A percentile compares a stretch with the other conserved stretches of the same genome.
phyloP scores from a whole-genome alignment of 2,329 filamentous ascomycete species.

The Colletotrichum sublineola region DNA sequence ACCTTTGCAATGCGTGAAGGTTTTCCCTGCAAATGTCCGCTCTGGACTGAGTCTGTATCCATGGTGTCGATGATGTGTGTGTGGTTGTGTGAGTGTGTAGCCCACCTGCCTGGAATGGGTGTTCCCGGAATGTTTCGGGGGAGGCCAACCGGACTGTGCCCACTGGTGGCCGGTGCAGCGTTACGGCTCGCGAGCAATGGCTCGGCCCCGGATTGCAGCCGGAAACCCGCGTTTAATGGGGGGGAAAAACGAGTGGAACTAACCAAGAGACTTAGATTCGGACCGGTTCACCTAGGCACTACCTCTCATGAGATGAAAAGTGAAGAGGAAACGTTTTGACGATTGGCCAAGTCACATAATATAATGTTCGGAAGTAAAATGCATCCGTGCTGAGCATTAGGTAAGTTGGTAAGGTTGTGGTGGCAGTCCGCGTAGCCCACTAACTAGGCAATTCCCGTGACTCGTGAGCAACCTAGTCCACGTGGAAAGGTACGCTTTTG shows the following conservation, averaged over 20 bases:
- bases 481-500: not conserved
- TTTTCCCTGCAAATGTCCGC: slow-evolving; percentile 17
- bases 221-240: not conserved
- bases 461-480: not conserved
- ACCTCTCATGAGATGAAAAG: not conserved
- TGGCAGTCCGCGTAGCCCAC: not conserved
- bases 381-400: slow-evolving; percentile 29
- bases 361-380: slow-evolving; percentile 35
- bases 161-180: slow-evolving; percentile 25
- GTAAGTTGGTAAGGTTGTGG: slow-evolving; percentile 18
- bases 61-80: slow-evolving; percentile 7
- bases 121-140: slow-evolving; percentile 7
- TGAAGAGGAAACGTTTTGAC: slow-evolving; percentile 29
- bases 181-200: not conserved
- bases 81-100: not conserved
- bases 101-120: not conserved
- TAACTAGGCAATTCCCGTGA: slow-evolving; percentile 30
- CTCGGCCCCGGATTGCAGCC: slow-evolving; percentile 29
- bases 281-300: not conserved
- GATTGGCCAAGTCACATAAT: slow-evolving; percentile 39
- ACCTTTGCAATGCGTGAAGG: slow-evolving; percentile 12
- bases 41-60: slow-evolving; percentile 26
- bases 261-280: slow-evolving; percentile 1
- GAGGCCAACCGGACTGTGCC: slow-evolving; percentile 6
- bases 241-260: not conserved